Evolutionary conservation across 1,284 basidiomycete species (phyloP).

Genomic region (Takashimella koratensis): DNA sequence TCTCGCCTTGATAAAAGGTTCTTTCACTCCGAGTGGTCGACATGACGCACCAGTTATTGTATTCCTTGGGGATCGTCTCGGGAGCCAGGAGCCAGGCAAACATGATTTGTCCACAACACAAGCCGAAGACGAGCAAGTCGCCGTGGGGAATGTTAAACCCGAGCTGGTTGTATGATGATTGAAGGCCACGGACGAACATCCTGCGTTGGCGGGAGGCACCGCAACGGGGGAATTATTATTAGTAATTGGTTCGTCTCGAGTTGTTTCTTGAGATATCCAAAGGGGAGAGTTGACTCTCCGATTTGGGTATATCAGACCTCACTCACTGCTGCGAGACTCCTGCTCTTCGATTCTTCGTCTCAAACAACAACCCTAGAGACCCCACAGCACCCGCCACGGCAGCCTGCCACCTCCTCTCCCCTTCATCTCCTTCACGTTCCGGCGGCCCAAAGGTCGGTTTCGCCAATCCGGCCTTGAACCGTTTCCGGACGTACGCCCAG

Average conservation of each 20-base stretch:
- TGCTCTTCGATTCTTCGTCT: constrained; percentile 64
- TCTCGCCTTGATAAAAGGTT: too few relatives aligned
- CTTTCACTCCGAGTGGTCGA: background rate
- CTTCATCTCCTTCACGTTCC: constrained; percentile 55
- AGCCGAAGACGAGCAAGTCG: constrained; percentile 73
- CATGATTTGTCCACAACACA: constrained; percentile 85
- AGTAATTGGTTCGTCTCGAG: too few relatives aligned
- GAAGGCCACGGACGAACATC: constrained; percentile 50
- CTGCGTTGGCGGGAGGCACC: constrained; percentile 13
- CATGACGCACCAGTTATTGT: constrained; percentile 63
- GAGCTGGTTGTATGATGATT: constrained; percentile 50
- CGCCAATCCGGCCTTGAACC: constrained; percentile 26
- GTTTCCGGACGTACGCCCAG: constrained; percentile 52
- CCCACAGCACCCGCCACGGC: constrained; percentile 76
- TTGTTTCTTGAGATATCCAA: too few relatives aligned
- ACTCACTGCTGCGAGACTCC: constrained; percentile 76
- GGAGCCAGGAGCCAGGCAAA: constrained; percentile 77
- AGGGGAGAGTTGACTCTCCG: background rate
- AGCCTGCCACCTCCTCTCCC: constrained; percentile 72
- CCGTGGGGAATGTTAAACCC: constrained; percentile 76
- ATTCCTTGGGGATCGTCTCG: constrained; percentile 75
- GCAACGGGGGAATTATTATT: too few relatives aligned
- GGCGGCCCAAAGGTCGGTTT: constrained; percentile 43
- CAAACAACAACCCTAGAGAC: constrained; percentile 75
- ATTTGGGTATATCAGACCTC: constrained; percentile 14